These are phyloP conservation scores for Scheffersomyces segobiensis DNA, from an alignment of 1,139 yeast genomes.

Conservation along the genomic window DNA sequence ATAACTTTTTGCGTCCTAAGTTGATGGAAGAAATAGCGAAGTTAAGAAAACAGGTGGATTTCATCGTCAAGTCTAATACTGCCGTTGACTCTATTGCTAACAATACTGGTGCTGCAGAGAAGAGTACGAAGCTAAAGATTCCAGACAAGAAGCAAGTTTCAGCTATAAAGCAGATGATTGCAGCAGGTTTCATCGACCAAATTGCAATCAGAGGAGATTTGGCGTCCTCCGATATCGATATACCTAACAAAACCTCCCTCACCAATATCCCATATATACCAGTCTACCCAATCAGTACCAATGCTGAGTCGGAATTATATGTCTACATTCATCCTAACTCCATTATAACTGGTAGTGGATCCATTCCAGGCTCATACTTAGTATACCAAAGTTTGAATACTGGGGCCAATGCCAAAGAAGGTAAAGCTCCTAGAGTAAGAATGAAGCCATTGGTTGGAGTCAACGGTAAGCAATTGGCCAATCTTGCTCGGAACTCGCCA, in stretches of 20 bases:
- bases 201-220: slow-evolving; percentile 83
- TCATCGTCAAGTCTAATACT: slow-evolving; percentile 68
- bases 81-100: slow-evolving; percentile 57
- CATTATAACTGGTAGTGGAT: slow-evolving; percentile 53
- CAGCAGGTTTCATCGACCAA: slow-evolving; percentile 92
- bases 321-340: slow-evolving; percentile 82
- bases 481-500: slow-evolving; percentile 72
- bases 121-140: slow-evolving; percentile 59
- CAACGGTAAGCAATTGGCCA: slow-evolving; percentile 71
- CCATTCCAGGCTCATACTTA: slow-evolving; percentile 71
- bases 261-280: slow-evolving; percentile 74
- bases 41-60: slow-evolving; percentile 74
- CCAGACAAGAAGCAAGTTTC: slow-evolving; percentile 72
- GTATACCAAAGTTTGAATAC: slow-evolving; percentile 66
- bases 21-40: slow-evolving; percentile 84
- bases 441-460: slow-evolving; percentile 79
- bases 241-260: slow-evolving; percentile 60
- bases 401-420: slow-evolving; percentile 40
- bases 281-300: slow-evolving; percentile 53
- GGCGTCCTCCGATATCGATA: slow-evolving; percentile 59
- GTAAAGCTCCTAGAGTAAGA: slow-evolving; percentile 49
- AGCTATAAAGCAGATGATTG: slow-evolving; percentile 85
- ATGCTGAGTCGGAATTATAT: slow-evolving; percentile 48
- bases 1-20: slow-evolving; percentile 67
- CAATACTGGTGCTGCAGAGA: slow-evolving; percentile 38